Evolutionary conservation across 2,329 filamentous ascomycete genomes (phyloP).

Genomic region (Aotearoamyces nothofagi): DNA sequence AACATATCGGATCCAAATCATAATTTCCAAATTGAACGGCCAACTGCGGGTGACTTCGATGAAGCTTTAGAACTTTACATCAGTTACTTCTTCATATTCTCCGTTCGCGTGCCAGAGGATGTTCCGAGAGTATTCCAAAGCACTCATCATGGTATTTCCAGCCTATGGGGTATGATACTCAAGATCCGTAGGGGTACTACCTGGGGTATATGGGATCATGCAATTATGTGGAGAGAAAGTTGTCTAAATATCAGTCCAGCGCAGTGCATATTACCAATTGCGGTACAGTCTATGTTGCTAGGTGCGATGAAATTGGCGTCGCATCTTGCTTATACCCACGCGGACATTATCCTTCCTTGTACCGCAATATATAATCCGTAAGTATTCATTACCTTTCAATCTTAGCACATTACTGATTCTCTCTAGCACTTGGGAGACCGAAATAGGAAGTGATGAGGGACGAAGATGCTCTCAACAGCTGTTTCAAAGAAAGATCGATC

Average conservation of each 20-base stretch:
- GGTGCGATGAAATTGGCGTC: slow-evolving; percentile 25
- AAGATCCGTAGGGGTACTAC: slow-evolving; percentile 38
- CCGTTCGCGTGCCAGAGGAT: slow-evolving; percentile 37
- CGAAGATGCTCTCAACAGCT: slow-evolving; percentile 33
- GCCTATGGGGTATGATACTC: slow-evolving; percentile 38
- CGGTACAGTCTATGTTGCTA: slow-evolving; percentile 25
- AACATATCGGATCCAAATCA: slow-evolving; percentile 14
- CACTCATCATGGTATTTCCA: slow-evolving; percentile 39
- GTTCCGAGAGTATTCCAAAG: slow-evolving; percentile 39
- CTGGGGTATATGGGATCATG: slow-evolving; percentile 42
- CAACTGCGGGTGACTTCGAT: slow-evolving; percentile 19
- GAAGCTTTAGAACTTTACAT: slow-evolving; percentile 19
- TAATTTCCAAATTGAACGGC: slow-evolving; percentile 19
- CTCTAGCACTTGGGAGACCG: slow-evolving; percentile 33
- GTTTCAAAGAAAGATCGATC: slow-evolving; percentile 38
- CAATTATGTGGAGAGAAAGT: slow-evolving; percentile 38
- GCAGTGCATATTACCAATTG: slow-evolving; percentile 25
- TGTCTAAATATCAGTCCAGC: slow-evolving; percentile 27
- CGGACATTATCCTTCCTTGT: slow-evolving; percentile 35
- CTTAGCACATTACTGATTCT: background rate
- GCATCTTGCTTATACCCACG: slow-evolving; percentile 29
- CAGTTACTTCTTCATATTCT: slow-evolving; percentile 37
- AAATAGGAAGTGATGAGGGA: slow-evolving; percentile 37
- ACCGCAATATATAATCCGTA: slow-evolving; percentile 38
- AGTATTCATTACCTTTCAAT: slow-evolving; percentile 1